phyloP scores from a whole-genome alignment of 2,329 filamentous ascomycete genomes.

The Fusarium gaditjirri region DNA sequence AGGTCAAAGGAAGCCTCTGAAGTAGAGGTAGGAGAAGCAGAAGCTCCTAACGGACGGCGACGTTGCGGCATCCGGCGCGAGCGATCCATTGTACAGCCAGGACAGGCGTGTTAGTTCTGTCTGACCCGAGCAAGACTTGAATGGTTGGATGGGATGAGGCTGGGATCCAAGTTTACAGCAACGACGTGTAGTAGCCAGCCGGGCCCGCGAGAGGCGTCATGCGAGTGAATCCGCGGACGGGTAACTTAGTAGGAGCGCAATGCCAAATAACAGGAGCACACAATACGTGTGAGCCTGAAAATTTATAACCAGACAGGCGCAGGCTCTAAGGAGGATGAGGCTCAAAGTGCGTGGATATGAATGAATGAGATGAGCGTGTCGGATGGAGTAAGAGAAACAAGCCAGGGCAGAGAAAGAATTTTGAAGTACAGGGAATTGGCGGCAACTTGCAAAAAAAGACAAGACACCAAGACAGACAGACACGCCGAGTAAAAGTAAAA shows the following conservation, averaged over 20 bases:
- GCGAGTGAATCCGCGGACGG: constrained; percentile 38
- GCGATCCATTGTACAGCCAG: constrained; percentile 52
- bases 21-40: constrained; percentile 49
- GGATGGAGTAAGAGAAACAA: constrained; percentile 45
- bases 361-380: constrained; percentile 45
- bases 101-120: constrained; percentile 28
- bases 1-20: constrained; percentile 48
- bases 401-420: constrained; percentile 47
- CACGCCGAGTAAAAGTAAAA: constrained; percentile 7
- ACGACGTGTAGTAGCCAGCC: constrained; percentile 46
- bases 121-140: not conserved
- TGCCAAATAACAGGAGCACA: constrained; percentile 24
- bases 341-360: constrained; percentile 39
- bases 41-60: constrained; percentile 48
- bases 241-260: constrained; percentile 24
- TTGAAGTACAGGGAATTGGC: constrained; percentile 45
- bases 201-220: constrained; percentile 43
- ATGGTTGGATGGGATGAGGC: constrained; percentile 26
- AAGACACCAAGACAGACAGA: constrained; percentile 14
- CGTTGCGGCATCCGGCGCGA: constrained; percentile 50
- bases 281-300: constrained; percentile 14
- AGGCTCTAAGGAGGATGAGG: constrained; percentile 29
- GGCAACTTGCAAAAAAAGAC: constrained; percentile 36
- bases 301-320: constrained; percentile 10
- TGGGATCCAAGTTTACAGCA: constrained; percentile 43